These are phyloP conservation scores for Daldinia caldariorum DNA, from an alignment of 495 filamentous ascomycete species.

Conservation along the genomic window DNA sequence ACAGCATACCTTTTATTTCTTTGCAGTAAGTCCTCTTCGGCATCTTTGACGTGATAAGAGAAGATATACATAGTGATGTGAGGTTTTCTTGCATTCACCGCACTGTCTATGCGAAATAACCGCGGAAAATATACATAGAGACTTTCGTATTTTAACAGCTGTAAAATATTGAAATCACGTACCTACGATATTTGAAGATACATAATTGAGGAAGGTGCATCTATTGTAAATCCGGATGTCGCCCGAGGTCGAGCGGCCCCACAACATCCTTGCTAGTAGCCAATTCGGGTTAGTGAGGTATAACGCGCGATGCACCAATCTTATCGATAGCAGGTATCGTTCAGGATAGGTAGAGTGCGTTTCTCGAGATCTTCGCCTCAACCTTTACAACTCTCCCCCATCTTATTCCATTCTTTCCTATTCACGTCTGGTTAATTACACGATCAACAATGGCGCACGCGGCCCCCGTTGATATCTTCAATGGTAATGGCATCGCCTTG, in stretches of 20 bases:
- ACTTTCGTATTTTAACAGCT: background rate
- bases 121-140: background rate
- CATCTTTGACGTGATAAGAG: background rate
- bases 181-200: background rate
- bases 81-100: too few species aligned
- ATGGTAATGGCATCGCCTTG: constrained; percentile 58
- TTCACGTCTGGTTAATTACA: constrained; percentile 14
- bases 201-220: too few species aligned
- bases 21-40: background rate
- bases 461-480: constrained; percentile 63
- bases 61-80: background rate
- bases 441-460: constrained; percentile 46
- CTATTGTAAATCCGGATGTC: too few species aligned
- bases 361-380: constrained; percentile 2
- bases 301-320: background rate
- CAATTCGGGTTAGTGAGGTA: background rate
- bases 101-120: too few species aligned
- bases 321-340: constrained; percentile 1
- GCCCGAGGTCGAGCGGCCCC: too few species aligned
- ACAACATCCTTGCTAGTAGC: background rate
- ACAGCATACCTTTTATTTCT: background rate
- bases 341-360: constrained; percentile 1
- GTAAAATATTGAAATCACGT: background rate
- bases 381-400: constrained; percentile 2
- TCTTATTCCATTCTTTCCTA: constrained; percentile 12